Percentiles rank a stretch among this genome's conserved stretches.
Evolutionary conservation across 805 yeast species (phyloP).

Genomic region (Candida coquimbonensis): DNA sequence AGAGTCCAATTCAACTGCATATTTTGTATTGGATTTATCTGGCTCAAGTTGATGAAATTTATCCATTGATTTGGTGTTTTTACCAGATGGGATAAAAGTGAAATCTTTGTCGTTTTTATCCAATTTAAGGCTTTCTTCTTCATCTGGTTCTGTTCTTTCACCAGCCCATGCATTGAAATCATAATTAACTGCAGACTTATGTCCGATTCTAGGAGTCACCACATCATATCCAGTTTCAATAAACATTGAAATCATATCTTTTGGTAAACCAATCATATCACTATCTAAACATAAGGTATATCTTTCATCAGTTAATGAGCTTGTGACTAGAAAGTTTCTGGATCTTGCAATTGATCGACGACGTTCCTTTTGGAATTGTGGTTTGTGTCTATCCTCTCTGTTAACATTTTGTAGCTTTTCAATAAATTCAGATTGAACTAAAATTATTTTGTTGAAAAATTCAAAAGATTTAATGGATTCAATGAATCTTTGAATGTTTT

Average conservation of each 20-base stretch:
- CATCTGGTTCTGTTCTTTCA: constrained; percentile 21
- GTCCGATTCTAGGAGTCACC: constrained; percentile 24
- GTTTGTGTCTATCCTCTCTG: constrained; percentile 15
- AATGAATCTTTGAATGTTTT: constrained; percentile 1
- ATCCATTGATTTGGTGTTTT: constrained; percentile 18
- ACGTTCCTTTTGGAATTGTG: constrained; percentile 19
- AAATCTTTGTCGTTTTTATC: constrained; percentile 15
- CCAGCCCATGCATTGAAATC: constrained; percentile 33
- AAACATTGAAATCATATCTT: constrained; percentile 21
- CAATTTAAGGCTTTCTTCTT: constrained; percentile 13
- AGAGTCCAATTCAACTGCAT: constrained; percentile 32
- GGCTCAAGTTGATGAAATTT: constrained; percentile 8
- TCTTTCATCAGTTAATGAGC: constrained; percentile 21
- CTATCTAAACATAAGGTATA: constrained; percentile 27
- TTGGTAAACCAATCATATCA: constrained; percentile 23
- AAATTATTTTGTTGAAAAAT: background rate
- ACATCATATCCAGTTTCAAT: constrained; percentile 23
- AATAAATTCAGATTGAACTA: constrained; percentile 17
- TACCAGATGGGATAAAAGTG: constrained; percentile 23
- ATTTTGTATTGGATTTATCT: constrained; percentile 6
- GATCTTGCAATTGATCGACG: constrained; percentile 24
- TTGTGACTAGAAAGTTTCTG: constrained; percentile 23
- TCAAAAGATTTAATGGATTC: constrained; percentile 6
- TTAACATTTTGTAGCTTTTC: constrained; percentile 11
- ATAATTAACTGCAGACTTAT: constrained; percentile 24